These are phyloP conservation scores for Alloascoidea hylecoeti DNA, from an alignment of 805 yeast species.

Conservation along the genomic window DNA sequence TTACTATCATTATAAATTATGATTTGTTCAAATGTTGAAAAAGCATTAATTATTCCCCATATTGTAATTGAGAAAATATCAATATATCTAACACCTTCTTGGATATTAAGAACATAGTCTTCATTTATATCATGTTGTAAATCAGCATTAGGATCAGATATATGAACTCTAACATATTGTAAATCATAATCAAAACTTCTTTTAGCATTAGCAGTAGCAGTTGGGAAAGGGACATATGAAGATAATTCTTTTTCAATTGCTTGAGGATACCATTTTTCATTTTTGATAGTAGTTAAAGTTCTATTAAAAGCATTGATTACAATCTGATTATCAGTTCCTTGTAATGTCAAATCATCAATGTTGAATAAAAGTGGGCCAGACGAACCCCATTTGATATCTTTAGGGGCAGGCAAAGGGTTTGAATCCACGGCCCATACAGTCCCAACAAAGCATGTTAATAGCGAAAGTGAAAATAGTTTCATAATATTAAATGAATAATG, in stretches of 20 bases:
- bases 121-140: slow-evolving; percentile 24
- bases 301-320: slow-evolving; percentile 16
- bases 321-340: slow-evolving; percentile 6
- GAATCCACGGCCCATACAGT: slow-evolving; percentile 6
- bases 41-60: slow-evolving; percentile 28
- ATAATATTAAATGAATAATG: no score
- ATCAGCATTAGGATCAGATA: slow-evolving; percentile 13
- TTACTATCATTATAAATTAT: slow-evolving; percentile 16
- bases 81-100: slow-evolving; percentile 7
- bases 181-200: background rate
- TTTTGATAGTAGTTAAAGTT: slow-evolving; percentile 9
- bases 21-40: slow-evolving; percentile 25
- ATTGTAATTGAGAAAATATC: slow-evolving; percentile 18
- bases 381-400: slow-evolving; percentile 7
- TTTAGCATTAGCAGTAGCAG: background rate
- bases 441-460: no score
- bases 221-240: slow-evolving; percentile 11
- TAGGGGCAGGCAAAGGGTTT: slow-evolving; percentile 12
- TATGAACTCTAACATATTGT: slow-evolving; percentile 6
- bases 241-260: slow-evolving; percentile 17
- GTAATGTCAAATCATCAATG: slow-evolving; percentile 4
- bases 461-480: no score
- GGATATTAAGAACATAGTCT: slow-evolving; percentile 16
- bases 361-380: slow-evolving; percentile 6
- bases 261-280: slow-evolving; percentile 21